phyloP scores from a whole-genome alignment of 495 filamentous ascomycete species.

The Emericellopsis terricola region DNA sequence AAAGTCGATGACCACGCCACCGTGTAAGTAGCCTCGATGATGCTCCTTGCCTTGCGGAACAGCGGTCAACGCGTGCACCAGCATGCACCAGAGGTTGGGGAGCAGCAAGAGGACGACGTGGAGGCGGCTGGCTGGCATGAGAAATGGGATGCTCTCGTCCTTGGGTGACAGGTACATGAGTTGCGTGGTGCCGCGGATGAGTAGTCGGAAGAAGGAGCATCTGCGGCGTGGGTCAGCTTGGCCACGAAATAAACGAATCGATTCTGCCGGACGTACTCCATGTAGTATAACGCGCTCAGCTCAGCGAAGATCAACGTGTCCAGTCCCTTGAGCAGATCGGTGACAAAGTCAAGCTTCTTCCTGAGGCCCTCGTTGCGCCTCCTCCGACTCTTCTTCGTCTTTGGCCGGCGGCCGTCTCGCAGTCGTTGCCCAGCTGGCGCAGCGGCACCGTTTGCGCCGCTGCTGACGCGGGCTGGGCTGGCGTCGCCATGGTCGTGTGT shows the following conservation, averaged over 20 bases:
- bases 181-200: conserved; percentile 53
- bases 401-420: conserved; percentile 10
- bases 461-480: conserved; percentile 7
- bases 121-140: conserved; percentile 47
- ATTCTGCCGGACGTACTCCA: conserved; percentile 47
- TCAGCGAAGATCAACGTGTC: conserved; percentile 72
- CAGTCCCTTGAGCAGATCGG: conserved; percentile 49
- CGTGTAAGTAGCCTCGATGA: conserved; percentile 66
- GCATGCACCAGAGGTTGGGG: conserved; percentile 53
- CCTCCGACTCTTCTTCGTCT: conserved; percentile 7
- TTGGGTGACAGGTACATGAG: conserved; percentile 67
- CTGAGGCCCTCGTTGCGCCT: conserved; percentile 16
- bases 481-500: conserved; percentile 12
- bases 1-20: conserved; percentile 69
- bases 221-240: conserved; percentile 20
- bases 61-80: conserved; percentile 46
- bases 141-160: conserved; percentile 29
- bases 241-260: background rate
- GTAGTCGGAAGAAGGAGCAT: conserved; percentile 57
- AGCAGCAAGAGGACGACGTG: conserved; percentile 52
- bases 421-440: conserved; percentile 8
- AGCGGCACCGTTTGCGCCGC: conserved; percentile 5
- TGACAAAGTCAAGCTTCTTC: conserved; percentile 47
- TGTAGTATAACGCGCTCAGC: conserved; percentile 69
- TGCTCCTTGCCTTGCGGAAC: conserved; percentile 53